Percentiles rank a stretch among this genome's conserved stretches.
Evolutionary conservation across 2,329 filamentous ascomycete species (phyloP).

Genomic region (Trichophyton simii): DNA sequence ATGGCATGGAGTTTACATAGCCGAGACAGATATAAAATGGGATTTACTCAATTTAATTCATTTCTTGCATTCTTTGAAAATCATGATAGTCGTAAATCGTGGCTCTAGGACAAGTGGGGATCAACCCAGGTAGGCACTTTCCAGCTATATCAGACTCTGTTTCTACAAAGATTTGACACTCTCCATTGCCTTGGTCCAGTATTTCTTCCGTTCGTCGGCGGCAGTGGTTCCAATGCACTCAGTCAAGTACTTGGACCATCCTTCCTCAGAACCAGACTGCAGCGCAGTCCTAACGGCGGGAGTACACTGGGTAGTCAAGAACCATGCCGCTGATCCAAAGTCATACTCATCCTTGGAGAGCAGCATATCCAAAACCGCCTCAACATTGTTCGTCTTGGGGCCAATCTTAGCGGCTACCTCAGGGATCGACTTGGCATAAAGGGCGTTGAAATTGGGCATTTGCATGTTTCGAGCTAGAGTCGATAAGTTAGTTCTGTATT

Average conservation of each 20-base stretch:
- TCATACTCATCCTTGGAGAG: constrained; percentile 37
- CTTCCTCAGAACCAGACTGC: constrained; percentile 35
- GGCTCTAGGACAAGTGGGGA: neutral
- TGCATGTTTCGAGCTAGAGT: constrained; percentile 51
- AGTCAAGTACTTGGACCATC: constrained; percentile 42
- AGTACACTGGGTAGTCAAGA: constrained; percentile 43
- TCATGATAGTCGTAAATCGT: neutral
- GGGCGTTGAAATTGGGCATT: constrained; percentile 40
- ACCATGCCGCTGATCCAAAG: constrained; percentile 52
- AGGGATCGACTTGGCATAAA: constrained; percentile 41
- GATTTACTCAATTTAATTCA: neutral
- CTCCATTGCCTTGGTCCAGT: constrained; percentile 39
- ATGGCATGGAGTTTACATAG: constrained; percentile 3
- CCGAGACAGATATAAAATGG: constrained; percentile 1
- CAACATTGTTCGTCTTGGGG: constrained; percentile 27
- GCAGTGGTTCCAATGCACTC: constrained; percentile 42
- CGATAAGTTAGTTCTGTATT: neutral
- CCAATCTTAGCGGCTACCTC: constrained; percentile 28
- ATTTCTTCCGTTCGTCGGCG: constrained; percentile 34
- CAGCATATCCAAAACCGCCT: constrained; percentile 39
- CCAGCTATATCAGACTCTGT: neutral
- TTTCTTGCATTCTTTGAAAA: too few species aligned
- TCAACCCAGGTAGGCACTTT: neutral
- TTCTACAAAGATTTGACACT: neutral
- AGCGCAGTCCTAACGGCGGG: constrained; percentile 34